These are phyloP conservation scores for Nicotiana benthamiana DNA, from an alignment of 257 asterid species.

Conservation along the genomic window DNA sequence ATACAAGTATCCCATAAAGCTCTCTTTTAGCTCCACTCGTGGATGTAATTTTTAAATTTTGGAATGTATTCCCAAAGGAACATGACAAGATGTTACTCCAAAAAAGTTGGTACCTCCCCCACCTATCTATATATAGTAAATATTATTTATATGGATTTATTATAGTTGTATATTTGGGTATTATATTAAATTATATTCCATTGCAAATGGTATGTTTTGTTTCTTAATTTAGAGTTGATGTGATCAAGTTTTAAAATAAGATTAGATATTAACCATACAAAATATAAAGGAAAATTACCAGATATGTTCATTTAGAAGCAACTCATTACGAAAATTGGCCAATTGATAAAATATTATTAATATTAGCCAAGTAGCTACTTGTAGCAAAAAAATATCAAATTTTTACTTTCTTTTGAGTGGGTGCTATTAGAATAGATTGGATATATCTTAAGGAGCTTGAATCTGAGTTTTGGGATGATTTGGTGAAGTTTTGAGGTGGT, in stretches of 20 bases:
- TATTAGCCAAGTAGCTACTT: too few species aligned
- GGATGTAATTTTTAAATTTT: background rate
- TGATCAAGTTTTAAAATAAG: background rate
- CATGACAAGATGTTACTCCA: background rate
- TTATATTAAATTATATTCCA: background rate
- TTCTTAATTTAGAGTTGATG: background rate
- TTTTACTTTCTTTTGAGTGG: too few species aligned
- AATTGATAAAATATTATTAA: too few species aligned
- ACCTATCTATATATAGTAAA: background rate
- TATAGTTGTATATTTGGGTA: background rate
- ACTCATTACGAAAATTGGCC: too few species aligned
- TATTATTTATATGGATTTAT: background rate
- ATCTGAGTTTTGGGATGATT: too few species aligned
- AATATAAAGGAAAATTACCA: too few species aligned
- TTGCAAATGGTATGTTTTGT: background rate
- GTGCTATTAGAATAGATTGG: too few species aligned
- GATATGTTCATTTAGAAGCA: too few species aligned
- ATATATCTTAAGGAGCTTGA: too few species aligned
- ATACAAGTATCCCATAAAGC: background rate
- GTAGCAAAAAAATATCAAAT: too few species aligned
- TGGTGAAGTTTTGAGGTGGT: too few species aligned
- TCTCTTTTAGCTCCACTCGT: background rate
- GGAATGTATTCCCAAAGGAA: background rate
- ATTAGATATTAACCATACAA: background rate
- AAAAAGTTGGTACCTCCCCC: background rate